Base-by-base conservation (phyloP, 345 rosid genomes). In the Passiflora organensis region DNA sequence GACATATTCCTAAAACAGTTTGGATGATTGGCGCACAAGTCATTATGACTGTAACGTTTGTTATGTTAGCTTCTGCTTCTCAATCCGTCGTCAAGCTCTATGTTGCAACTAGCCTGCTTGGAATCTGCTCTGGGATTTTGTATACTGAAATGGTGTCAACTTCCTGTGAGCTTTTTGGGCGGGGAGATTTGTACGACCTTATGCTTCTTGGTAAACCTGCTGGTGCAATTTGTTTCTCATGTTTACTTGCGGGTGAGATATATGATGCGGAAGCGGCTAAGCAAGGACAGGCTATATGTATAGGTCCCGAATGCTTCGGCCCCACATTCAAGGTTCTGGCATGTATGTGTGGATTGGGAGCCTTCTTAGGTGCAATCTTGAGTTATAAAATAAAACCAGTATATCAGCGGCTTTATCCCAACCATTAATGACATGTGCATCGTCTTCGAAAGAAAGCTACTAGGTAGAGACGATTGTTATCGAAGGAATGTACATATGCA, bases 241-340 rank as follows among this genome's bases (percentile, higher is more conserved):
- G 86, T 16, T 80, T 72, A 58, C 66, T 89, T 17, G 95, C 85
- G 2, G 83, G 90, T 51, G 76, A 75, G n/a, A 77, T 89, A 6
- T 94, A 94, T 13, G 99, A 94, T 58, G 72, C 60, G n/a, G 99
- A 94, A 76, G 96, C 99, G 34, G 69, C 81, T 1, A 87, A 76
- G 73, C 97, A 94, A 72, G 95, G 91, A 52, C 73, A 66, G 13
- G 55, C 84, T 2, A 78, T 81, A 32, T 94, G 99, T 63, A 14
- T 83, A 18, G 99, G 97, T n/a, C 37, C 84, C 0, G 84, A 69
- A n/a, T 94, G 99, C 83, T 94, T 78, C 71, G 63, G 80, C 60
- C 63, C 79, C 49, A 94, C 99, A 3, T 94, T 94, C 78, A 64
- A 77, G 43, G 56, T 78, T 60, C 80, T 94, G 39, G 96, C 99